phyloP scores from a whole-genome alignment of 2,329 filamentous ascomycete genomes.

The Aphanocladium album region DNA sequence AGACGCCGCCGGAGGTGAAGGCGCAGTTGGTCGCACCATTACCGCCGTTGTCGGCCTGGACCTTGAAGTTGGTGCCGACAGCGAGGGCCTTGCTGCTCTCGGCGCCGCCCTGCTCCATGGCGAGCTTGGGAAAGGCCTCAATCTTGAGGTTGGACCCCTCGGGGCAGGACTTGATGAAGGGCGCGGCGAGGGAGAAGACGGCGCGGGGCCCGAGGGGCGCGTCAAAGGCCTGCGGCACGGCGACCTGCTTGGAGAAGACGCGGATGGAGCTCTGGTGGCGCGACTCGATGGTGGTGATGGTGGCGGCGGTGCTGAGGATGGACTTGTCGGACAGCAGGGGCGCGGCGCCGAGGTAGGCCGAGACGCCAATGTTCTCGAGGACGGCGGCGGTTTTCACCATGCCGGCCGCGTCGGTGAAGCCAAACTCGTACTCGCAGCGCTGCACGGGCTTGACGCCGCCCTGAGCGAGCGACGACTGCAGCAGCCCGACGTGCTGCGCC shows the following conservation, averaged over 20 bases:
- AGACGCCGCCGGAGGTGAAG: conserved; percentile 57
- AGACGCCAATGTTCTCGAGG: conserved; percentile 61
- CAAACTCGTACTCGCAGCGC: conserved; percentile 55
- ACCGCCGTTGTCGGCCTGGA: conserved; percentile 41
- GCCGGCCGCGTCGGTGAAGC: conserved; percentile 49
- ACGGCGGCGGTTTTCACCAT: conserved; percentile 54
- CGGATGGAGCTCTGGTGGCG: conserved; percentile 60
- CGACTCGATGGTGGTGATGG: conserved; percentile 59
- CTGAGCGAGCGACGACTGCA: conserved; percentile 25
- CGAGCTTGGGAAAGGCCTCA: conserved; percentile 52
- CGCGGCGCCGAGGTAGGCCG: conserved; percentile 59
- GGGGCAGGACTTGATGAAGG: conserved; percentile 57
- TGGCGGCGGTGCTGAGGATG: conserved; percentile 56
- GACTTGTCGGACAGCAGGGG: conserved; percentile 52
- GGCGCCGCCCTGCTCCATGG: conserved; percentile 20
- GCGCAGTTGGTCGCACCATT: conserved; percentile 56
- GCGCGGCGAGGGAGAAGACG: conserved; percentile 60
- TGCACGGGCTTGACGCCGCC: conserved; percentile 44
- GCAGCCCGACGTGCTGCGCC: conserved; percentile 50
- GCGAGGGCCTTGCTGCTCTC: conserved; percentile 33
- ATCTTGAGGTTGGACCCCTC: conserved; percentile 51
- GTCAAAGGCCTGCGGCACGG: conserved; percentile 57
- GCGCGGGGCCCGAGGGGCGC: conserved; percentile 52
- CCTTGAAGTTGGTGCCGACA: conserved; percentile 23
- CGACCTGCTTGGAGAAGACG: conserved; percentile 38